Base-by-base conservation (phyloP, 2,329 filamentous ascomycete genomes). In the Penicillium digitatum region DNA sequence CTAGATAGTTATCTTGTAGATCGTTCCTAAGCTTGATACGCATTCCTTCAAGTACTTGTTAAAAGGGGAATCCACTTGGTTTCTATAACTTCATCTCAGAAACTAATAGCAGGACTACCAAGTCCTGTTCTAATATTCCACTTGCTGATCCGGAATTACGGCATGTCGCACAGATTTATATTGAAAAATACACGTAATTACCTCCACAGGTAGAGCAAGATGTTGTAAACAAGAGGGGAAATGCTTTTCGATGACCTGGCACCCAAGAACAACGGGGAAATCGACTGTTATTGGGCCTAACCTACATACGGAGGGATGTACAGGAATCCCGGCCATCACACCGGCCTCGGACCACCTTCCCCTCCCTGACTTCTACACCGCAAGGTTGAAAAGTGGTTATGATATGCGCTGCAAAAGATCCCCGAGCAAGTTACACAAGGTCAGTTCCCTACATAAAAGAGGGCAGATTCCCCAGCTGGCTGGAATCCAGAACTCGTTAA, bases 341-440 rank as follows among this genome's bases (percentile, higher is more conserved):
- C 55, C 55, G 56, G 47, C 20, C 52, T 61, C 62, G 58, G 53
- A 35, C 39, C 27, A 58, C 48, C 34, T 56, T 39, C 43, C 50
- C 47, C 34, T 24, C 27, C 37, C 18, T 29, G 42, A 48, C 24
- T 14, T 29, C 9, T 54, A 49, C 43, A 55, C 54, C 54, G 35
- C 54, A 31, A 26, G 40, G 12, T 26, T 26, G 39, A 20, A 48
- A 58, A 62, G 39, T 55, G 52, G 58, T 22, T 39, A 54, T 52
- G 40, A 43, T 46, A 58, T 24, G 46, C 58, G 58, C 59, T 58
- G 40, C 37, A 58, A 54, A 52, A 14, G 38, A 49, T n/a, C 29
- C 43, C 53, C 57, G 57, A 60, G 38, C 14, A 50, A 32, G 52
- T 58, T 48, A 60, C 54, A 62, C 58, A 18, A 34, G 44, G 53